Percentiles rank a stretch among this genome's conserved stretches.
These are phyloP conservation scores for Rhodotorula sp. DNA, from an alignment of 1,284 basidiomycete species.

Conservation along the genomic window DNA sequence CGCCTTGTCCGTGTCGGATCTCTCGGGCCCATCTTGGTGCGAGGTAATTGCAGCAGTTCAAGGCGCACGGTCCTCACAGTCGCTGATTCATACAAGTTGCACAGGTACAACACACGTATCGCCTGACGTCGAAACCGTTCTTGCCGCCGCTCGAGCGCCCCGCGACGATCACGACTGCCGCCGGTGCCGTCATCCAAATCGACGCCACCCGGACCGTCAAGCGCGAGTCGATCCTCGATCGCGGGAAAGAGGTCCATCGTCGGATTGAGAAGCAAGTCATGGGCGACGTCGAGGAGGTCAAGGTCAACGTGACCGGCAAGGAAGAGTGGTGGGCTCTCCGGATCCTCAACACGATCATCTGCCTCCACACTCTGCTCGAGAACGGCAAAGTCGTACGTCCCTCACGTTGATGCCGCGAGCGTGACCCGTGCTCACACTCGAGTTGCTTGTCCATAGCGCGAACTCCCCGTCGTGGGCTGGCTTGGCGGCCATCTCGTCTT, in stretches of 20 bases:
- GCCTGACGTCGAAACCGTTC: constrained; percentile 27
- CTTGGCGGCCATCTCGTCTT: constrained; percentile 38
- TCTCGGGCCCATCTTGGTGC: constrained; percentile 32
- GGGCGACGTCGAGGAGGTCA: constrained; percentile 37
- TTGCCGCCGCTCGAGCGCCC: constrained; percentile 29
- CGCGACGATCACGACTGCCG: constrained; percentile 15
- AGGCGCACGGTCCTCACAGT: too few relatives aligned
- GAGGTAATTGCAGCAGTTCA: constrained; percentile 5
- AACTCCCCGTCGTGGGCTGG: constrained; percentile 40
- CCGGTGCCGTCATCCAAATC: constrained; percentile 24
- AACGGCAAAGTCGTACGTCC: constrained; percentile 33
- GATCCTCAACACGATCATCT: constrained; percentile 41
- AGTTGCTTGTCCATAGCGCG: constrained; percentile 2
- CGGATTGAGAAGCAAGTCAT: constrained; percentile 41
- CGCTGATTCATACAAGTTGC: too few relatives aligned
- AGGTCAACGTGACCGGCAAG: constrained; percentile 31
- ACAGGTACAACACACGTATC: constrained; percentile 31
- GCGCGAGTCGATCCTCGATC: constrained; percentile 37
- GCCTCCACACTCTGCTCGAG: constrained; percentile 32
- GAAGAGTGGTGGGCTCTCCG: constrained; percentile 42
- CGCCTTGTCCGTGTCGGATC: constrained; percentile 25
- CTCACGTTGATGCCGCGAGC: rapidly evolving
- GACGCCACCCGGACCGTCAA: constrained; percentile 32
- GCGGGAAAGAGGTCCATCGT: constrained; percentile 37
- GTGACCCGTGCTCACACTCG: background rate